phyloP scores from a whole-genome alignment of 176 grass and related monocot species.

The Eleusine coracana region DNA sequence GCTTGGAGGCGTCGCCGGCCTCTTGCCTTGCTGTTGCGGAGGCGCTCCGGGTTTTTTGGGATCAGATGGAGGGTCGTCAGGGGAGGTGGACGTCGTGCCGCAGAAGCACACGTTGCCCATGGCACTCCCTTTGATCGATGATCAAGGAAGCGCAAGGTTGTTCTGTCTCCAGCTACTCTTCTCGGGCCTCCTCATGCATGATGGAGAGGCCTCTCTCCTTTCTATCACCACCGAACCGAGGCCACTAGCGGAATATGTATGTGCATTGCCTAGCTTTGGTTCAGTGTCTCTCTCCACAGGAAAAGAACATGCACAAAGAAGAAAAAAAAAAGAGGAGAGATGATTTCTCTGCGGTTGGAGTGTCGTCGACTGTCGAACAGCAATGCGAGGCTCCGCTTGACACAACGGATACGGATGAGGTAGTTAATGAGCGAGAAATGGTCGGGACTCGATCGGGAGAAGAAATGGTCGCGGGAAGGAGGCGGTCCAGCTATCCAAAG shows the following conservation, averaged over 20 bases:
- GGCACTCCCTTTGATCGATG: not conserved
- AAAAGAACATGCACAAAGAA: not conserved
- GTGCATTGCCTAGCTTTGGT: not conserved
- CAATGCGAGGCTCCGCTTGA: not conserved
- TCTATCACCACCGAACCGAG: not conserved
- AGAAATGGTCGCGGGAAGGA: constrained; percentile 33
- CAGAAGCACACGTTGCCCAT: constrained; percentile 63
- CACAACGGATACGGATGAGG: no score
- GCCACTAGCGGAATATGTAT: not conserved
- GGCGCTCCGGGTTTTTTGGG: not conserved
- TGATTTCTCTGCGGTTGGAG: not conserved
- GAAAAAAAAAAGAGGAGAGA: not conserved
- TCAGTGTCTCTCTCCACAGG: not conserved
- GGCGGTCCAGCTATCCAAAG: constrained; percentile 31
- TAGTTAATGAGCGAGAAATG: not conserved
- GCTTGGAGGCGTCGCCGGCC: constrained; percentile 37
- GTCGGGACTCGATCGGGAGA: not conserved
- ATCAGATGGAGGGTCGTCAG: not conserved
- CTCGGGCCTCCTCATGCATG: not conserved
- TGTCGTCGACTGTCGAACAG: not conserved
- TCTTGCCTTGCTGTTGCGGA: not conserved
- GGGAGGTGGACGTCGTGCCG: constrained; percentile 33
- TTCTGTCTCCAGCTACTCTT: not conserved
- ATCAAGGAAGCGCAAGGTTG: not conserved
- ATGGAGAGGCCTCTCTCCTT: not conserved